These are phyloP conservation scores for Yamadazyma mexicana DNA, from an alignment of 1,139 yeast genomes.

Conservation along the genomic window DNA sequence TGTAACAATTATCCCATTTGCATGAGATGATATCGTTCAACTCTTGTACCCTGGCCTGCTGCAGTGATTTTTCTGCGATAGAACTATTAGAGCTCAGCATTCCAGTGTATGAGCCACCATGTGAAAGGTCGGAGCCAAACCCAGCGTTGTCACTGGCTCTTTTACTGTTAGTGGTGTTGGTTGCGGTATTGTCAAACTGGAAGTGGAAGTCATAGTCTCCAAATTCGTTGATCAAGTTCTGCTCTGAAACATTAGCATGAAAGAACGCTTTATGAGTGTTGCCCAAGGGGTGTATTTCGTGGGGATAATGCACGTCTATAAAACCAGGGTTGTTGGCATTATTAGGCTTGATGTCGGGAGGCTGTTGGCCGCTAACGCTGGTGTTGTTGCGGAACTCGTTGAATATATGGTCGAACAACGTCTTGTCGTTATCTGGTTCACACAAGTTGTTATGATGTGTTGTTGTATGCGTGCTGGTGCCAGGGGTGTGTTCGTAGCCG, in stretches of 20 bases:
- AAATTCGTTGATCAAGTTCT: slow-evolving; percentile 9
- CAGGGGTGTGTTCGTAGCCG: too few relatives aligned
- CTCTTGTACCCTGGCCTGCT: slow-evolving; percentile 5
- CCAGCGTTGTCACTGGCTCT: too few relatives aligned
- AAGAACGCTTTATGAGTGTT: slow-evolving; percentile 46
- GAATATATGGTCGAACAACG: slow-evolving; percentile 16
- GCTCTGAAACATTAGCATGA: slow-evolving; percentile 42
- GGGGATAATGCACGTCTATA: slow-evolving; percentile 30
- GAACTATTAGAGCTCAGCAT: neutral
- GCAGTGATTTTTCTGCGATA: neutral
- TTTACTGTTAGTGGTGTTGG: too few relatives aligned
- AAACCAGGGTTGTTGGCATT: neutral
- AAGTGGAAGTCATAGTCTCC: slow-evolving; percentile 45
- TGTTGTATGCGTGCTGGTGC: slow-evolving; percentile 8
- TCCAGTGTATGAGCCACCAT: neutral
- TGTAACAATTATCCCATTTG: slow-evolving; percentile 58
- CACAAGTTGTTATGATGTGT: slow-evolving; percentile 31
- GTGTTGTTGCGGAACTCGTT: slow-evolving; percentile 15
- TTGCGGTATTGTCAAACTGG: slow-evolving; percentile 28
- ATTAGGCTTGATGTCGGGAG: neutral
- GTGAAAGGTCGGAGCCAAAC: neutral
- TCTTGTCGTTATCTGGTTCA: slow-evolving; percentile 17
- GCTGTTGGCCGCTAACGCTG: slow-evolving; percentile 10
- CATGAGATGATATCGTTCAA: slow-evolving; percentile 27
- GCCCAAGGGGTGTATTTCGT: slow-evolving; percentile 32